Evolutionary conservation across 2,329 filamentous ascomycete species (phyloP), one percentile per base, ranked within the genome.

Genomic region (Cadophora gregata): DNA sequence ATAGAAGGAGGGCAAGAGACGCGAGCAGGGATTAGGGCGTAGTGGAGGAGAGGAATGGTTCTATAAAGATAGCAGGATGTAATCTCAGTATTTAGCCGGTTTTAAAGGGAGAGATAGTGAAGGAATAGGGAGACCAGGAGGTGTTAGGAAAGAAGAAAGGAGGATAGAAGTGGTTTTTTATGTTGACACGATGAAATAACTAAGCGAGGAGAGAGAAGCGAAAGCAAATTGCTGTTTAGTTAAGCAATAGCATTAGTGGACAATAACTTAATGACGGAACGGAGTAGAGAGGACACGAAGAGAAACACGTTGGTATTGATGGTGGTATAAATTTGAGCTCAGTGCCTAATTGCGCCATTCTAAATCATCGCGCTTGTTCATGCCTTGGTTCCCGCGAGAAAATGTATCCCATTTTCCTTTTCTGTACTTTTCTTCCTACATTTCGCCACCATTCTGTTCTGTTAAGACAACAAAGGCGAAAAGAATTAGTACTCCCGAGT

Each of bases 391-490:
- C 12, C 38, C 38, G 14, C 38, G 38, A 29, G 19, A 8, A 58
- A 58, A 58, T 58, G 53, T 33, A 58, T 38, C 3, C 42, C 42
- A 14, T 21, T n/a, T 36, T 16, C 53, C 31, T 24, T 58, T 38
- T 58, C 24, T 14, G n/a, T 21, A 12, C 16, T 45, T 25, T 25
- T 56, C 33, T 24, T 58, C 53, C 38, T 58, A 58, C 53, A 58
- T 21, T n/a, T 25, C n/a, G 16, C 12, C 31, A 21, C 33, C 53
- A 29, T 24, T 14, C n/a, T 8, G n/a, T 25, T 25, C 31, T 58
- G 31, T 53, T 62, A 62, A 62, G n/a, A 55, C 60, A 62, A 62
- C 21, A 38, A 62, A 50, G 48, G 60, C 16, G 31, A 53, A 38
- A 62, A 50, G 27, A 55, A 36, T 33, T 29, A n/a, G 4, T 27